These are phyloP conservation scores for Polymyxa betae DNA, from an alignment of 208 protist species.

Conservation along the genomic window DNA sequence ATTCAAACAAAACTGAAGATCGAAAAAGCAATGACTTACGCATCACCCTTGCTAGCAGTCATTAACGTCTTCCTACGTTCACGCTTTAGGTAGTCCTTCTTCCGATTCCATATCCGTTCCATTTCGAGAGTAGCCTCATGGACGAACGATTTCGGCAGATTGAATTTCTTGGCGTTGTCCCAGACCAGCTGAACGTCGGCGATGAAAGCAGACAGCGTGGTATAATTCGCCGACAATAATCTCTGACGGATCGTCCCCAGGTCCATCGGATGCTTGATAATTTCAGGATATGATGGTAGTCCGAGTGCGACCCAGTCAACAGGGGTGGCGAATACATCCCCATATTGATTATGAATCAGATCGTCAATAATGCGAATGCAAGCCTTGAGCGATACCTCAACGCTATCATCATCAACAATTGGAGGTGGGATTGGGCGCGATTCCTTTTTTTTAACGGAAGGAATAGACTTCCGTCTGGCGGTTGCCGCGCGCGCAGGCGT, in stretches of 20 bases:
- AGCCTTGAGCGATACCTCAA: background rate
- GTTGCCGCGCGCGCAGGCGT: background rate
- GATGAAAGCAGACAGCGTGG: constrained; percentile 38
- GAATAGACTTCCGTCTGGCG: background rate
- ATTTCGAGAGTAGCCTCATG: constrained; percentile 23
- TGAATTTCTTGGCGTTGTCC: constrained; percentile 63
- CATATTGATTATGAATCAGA: constrained; percentile 25
- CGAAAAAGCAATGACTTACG: background rate
- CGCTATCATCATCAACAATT: background rate
- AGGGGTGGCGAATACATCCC: constrained; percentile 68
- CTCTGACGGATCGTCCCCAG: constrained; percentile 66
- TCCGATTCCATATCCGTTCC: constrained; percentile 13
- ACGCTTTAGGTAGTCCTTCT: background rate
- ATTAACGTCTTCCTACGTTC: background rate
- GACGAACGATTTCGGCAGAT: constrained; percentile 34
- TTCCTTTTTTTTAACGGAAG: background rate
- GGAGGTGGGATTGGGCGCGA: background rate
- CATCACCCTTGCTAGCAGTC: background rate
- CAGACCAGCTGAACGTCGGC: constrained; percentile 60
- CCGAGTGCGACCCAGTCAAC: constrained; percentile 73
- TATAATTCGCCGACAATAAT: constrained; percentile 49
- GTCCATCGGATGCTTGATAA: constrained; percentile 82
- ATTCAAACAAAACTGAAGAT: background rate
- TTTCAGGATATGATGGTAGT: constrained; percentile 75
- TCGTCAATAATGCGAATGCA: constrained; percentile 38